Base-by-base conservation (phyloP, 1,139 yeast genomes). In the Candida albicans region DNA sequence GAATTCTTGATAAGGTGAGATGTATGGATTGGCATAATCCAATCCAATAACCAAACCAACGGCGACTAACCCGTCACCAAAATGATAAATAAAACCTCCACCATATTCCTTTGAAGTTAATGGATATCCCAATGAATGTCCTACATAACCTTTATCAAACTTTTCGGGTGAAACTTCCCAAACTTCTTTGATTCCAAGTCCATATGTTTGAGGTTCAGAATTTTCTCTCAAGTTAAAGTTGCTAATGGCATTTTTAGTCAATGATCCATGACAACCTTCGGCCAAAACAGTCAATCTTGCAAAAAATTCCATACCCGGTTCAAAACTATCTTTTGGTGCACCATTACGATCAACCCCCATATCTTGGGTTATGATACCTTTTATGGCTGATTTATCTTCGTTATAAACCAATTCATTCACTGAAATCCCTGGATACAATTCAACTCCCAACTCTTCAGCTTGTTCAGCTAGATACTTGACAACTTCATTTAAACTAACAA, bases 221-320 rank as follows among this genome's bases (percentile, higher is more conserved):
- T 82, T 77, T 42, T 76, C 75, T 47, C 97, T 77, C 45, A 93
- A 70, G 37, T 82, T 73, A 63, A 68, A 93, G 55, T 84, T 81
- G 44, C 77, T 67, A 46, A 91, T 84, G 1, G 81, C 83, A 57
- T 86, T 80, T 61, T 93, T 91, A 9, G 93, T 74, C 44, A 93
- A 70, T 1, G 97, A 90, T 0, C 99, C 99, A 65, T 90, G 98
- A 61, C 99, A 93, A 18, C 99, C 99, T 67, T 93, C 99, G 2
- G 96, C 96, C 42, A 93, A 75, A 15, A 93, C 84, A 0, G 97
- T 91, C 48, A 84, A 72, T 56, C 91, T 78, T 2, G 98, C 89
- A 55, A 85, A 95, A 64, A 93, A 93, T 62, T 89, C 98, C 96
- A 93, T 88, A 22, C 99, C 99, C 51, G 96, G 77, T 67, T 93